Evolutionary conservation across 371 early-diverging fungal genomes (phyloP), one percentile per base, ranked within the genome.

Genomic region (Rhizopus arrhizus): DNA sequence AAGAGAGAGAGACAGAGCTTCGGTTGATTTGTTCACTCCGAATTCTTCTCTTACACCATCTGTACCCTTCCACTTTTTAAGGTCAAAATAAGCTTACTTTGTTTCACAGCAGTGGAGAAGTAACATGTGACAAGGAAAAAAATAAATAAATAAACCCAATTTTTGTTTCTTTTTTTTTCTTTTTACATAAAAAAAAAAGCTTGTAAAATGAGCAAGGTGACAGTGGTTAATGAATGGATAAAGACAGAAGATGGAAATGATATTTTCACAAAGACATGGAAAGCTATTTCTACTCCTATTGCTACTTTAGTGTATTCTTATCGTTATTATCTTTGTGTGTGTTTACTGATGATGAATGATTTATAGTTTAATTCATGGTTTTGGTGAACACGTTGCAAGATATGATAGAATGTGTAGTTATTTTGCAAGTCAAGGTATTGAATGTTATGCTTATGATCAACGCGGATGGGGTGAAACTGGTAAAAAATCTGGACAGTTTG

Each of bases 401-500:
- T 88, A 87, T 53, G 64, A 85, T 42, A 70, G 76, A 38, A 60
- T 87, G 40, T 84, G 82, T 58, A 70, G 74, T 31, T 62, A 67
- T 5, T 84, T 88, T 65, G 77, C 76, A 33, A 62, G 69, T 64
- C 65, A 77, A 9, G 85, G 82, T 5, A 80, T 88, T 61, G 78
- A 83, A 68, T 77, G 78, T 52, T 74, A 78, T 59, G 78, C 75
- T 9, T 87, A 62, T 62, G 89, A 89, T 66, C 87, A 87, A 66
- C 79, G 89, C 33, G 88, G 89, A 16, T 85, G 78, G 66, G 89
- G 89, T 28, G 64, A 81, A 46, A 85, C 87, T 5, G 86, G 76
- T 50, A 73, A 69, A 53, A 80, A 77, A 50, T 70, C 79, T 8
- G 73, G 79, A 31, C 61, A 69, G 6, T 78, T 74, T 45, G 88